Percentiles rank a stretch among this genome's conserved stretches.
phyloP scores from a whole-genome alignment of 1,139 yeast genomes.

The Pichia sp. region DNA sequence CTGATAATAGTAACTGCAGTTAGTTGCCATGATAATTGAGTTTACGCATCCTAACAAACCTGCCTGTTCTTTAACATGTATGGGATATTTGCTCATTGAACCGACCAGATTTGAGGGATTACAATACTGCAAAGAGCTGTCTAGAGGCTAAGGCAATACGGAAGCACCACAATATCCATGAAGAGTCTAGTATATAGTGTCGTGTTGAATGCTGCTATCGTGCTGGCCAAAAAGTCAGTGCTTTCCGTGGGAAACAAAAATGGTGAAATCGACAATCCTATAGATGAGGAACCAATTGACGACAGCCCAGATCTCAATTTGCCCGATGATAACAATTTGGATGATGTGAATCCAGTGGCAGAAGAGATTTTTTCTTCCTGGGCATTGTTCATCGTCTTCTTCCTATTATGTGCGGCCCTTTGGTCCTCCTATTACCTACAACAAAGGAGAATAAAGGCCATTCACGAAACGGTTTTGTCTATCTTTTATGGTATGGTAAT shows the following conservation, averaged over 20 bases:
- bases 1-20: not conserved
- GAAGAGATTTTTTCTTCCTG: constrained; percentile 95
- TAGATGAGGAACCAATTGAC: constrained; percentile 35
- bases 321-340: constrained; percentile 55
- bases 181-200: constrained; percentile 3
- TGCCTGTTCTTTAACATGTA: not conserved
- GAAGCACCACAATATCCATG: not conserved
- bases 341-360: constrained; percentile 81
- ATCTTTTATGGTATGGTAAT: constrained; percentile 96
- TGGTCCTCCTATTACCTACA: constrained; percentile 95
- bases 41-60: not conserved
- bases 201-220: constrained; percentile 5
- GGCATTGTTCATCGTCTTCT: constrained; percentile 87
- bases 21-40: not conserved
- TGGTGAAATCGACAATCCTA: constrained; percentile 10
- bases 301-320: constrained; percentile 47
- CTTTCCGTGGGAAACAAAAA: not conserved
- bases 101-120: not conserved
- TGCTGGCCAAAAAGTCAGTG: constrained; percentile 8
- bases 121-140: not conserved
- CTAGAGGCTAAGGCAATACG: not conserved
- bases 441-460: constrained; percentile 85
- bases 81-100: not conserved
- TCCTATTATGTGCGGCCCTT: constrained; percentile 77
- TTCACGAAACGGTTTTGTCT: constrained; percentile 94